These are phyloP conservation scores for Firmiana major DNA, from an alignment of 345 rosid genomes.

Conservation along the genomic window DNA sequence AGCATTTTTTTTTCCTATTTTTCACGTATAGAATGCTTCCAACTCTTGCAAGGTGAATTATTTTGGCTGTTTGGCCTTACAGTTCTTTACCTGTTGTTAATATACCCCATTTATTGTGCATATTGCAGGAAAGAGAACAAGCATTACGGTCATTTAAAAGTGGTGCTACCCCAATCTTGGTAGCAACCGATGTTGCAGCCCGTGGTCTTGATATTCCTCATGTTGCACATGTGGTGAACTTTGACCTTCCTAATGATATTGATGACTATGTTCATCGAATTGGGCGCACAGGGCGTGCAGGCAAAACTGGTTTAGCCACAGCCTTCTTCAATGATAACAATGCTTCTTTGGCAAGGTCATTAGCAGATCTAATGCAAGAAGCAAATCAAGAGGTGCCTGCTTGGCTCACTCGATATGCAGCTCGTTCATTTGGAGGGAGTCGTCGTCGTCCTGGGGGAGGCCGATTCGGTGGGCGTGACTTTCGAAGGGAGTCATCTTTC, in stretches of 20 bases:
- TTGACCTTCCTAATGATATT: constrained; percentile 93
- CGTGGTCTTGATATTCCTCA: constrained; percentile 97
- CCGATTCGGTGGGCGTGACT: constrained; percentile 90
- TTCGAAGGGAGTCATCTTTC: constrained; percentile 63
- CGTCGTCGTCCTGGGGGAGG: constrained; percentile 81
- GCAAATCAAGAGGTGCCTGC: constrained; percentile 92
- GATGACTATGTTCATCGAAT: constrained; percentile 97
- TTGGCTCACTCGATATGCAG: constrained; percentile 84
- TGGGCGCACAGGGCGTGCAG: constrained; percentile 98
- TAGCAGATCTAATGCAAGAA: constrained; percentile 87
- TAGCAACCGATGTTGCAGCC: constrained; percentile 94
- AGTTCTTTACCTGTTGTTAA: background rate
- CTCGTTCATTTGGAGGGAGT: constrained; percentile 60
- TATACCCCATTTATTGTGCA: background rate
- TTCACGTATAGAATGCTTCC: background rate
- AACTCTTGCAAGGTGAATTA: background rate
- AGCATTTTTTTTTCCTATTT: background rate
- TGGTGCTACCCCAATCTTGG: constrained; percentile 87
- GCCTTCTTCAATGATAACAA: constrained; percentile 92
- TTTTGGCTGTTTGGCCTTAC: background rate
- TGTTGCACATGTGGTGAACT: constrained; percentile 91
- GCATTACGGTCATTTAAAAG: constrained; percentile 84
- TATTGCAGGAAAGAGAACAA: constrained; percentile 82
- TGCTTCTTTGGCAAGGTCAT: constrained; percentile 60
- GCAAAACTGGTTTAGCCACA: constrained; percentile 86